Percentiles rank a stretch among this genome's conserved stretches.
phyloP scores from a whole-genome alignment of 2,329 filamentous ascomycete species.

The Monosporascus sp. region DNA sequence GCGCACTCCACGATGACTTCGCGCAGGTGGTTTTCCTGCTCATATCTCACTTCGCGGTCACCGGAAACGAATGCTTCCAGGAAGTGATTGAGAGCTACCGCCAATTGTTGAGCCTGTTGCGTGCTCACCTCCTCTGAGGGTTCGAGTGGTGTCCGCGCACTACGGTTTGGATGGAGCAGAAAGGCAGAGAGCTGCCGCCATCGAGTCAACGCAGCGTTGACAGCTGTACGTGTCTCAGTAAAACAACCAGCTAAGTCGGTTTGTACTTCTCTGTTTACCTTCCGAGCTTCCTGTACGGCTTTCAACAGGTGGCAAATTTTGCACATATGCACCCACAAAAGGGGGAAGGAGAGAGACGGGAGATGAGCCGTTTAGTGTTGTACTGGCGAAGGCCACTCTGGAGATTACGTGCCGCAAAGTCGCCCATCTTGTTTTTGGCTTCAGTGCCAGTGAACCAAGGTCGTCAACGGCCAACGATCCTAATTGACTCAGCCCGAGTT shows the following conservation, averaged over 20 bases:
- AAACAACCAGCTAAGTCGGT: neutral
- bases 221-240: slow-evolving; percentile 11
- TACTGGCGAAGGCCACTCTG: slow-evolving; percentile 29
- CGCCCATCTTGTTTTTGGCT: slow-evolving; percentile 25
- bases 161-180: slow-evolving; percentile 34
- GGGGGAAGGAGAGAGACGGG: slow-evolving; percentile 32
- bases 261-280: slow-evolving; percentile 20
- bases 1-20: slow-evolving; percentile 35
- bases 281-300: slow-evolving; percentile 16
- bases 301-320: slow-evolving; percentile 24
- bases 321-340: slow-evolving; percentile 25
- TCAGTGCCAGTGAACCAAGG: slow-evolving; percentile 26
- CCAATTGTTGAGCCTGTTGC: slow-evolving; percentile 27
- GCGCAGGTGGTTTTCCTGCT: slow-evolving; percentile 34
- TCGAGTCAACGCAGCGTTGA: slow-evolving; percentile 30
- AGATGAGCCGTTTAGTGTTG: slow-evolving; percentile 22
- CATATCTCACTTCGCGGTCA: slow-evolving; percentile 19
- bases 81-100: slow-evolving; percentile 28
- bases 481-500: slow-evolving; percentile 21
- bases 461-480: slow-evolving; percentile 1
- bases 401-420: slow-evolving; percentile 35
- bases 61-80: slow-evolving; percentile 28
- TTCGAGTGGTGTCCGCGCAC: slow-evolving; percentile 30
- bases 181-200: slow-evolving; percentile 40
- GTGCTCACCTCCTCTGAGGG: slow-evolving; percentile 23